Evolutionary conservation across 2,329 filamentous ascomycete species (phyloP), one percentile per base, ranked within the genome.

Genomic region (Ophiostoma novo-ulmi): DNA sequence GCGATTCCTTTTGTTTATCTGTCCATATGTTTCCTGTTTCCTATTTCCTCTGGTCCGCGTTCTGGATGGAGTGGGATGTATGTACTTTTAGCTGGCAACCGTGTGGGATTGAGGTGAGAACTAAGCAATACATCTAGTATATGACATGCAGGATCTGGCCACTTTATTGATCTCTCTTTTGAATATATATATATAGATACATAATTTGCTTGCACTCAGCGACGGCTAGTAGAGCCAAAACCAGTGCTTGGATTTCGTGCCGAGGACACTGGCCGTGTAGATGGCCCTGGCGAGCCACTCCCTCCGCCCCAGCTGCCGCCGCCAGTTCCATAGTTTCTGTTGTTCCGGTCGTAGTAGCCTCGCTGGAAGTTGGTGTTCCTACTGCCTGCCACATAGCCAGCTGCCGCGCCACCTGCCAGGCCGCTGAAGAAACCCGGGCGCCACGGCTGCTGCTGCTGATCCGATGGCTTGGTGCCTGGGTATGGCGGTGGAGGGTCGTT

Each of bases 371-470:
- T 78, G 48, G 78, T 78, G 71, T 81, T 80, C n/a, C 81, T 79
- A 5, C 78, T 85, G 0, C 87, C 87, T 6, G 89, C 88, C 71
- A 85, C 77, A 76, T 92, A 92, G 1, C 84, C 88, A 3, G 89
- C 90, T 0, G 90, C 90, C 5, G 88, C 89, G 64, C 91, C 91
- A 20, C 85, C 85, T 0, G 86, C 84, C n/a, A 87, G 80, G 26
- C 90, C 91, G 22, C 82, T 85, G 90, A 90, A 93, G 79, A 93
- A 93, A 0, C 91, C 91, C 5, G 91, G 90, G 68, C 84, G 83
- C 89, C 90, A 93, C 1, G 83, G 82, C 36, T 72, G 73, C 71
- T 80, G 71, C 20, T 58, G 38, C n/a, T 63, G 38, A 65, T 70
- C 65, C 72, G 73, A 75, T 7, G 78, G 78, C 70, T 84, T 84